These are phyloP conservation scores for Solanum paucissectum DNA, from an alignment of 257 asterid species.

Conservation along the genomic window DNA sequence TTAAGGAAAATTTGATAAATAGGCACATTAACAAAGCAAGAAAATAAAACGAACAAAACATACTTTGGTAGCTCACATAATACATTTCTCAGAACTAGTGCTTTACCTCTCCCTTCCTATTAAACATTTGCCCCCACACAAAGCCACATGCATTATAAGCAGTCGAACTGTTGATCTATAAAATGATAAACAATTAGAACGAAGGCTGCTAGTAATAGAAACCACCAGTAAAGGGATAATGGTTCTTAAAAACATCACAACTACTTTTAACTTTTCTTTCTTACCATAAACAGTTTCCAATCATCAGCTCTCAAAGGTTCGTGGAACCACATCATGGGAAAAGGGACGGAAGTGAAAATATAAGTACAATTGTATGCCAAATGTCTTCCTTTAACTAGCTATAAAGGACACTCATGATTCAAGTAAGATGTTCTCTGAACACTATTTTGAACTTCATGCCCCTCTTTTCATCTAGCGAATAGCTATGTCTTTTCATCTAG, in stretches of 20 bases:
- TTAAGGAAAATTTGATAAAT: background rate
- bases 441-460: background rate
- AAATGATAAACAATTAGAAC: background rate
- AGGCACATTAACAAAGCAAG: background rate
- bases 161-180: conserved; percentile 65
- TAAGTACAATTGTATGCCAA: background rate
- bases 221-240: too few species aligned
- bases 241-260: background rate
- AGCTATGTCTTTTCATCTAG: too few species aligned
- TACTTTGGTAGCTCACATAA: background rate
- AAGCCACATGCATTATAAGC: conserved; percentile 77
- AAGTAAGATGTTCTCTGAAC: background rate
- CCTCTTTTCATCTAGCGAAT: too few species aligned
- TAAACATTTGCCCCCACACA: conserved; percentile 74
- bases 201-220: background rate
- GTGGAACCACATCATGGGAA: conserved; percentile 94
- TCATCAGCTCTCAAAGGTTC: conserved; percentile 84
- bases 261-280: conserved; percentile 4
- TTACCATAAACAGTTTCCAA: conserved; percentile 86
- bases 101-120: conserved; percentile 72
- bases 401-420: background rate
- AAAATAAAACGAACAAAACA: background rate
- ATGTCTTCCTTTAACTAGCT: background rate
- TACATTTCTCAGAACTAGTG: background rate
- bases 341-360: background rate